phyloP scores from a whole-genome alignment of 192 early-diverging fungal genomes.

The Coemansia sp. region DNA sequence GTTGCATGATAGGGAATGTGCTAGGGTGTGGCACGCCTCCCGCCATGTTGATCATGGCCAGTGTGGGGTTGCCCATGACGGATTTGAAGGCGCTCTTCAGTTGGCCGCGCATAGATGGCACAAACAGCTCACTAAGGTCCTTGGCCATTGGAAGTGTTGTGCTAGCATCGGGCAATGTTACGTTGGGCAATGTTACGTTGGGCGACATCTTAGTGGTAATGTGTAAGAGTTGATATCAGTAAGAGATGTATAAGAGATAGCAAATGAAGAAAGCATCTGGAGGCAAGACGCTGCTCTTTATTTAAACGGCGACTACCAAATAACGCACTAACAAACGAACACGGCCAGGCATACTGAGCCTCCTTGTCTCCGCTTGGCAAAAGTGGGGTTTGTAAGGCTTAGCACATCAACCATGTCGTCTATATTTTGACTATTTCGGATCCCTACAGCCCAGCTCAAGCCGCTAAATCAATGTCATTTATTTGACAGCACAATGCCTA shows the following conservation, averaged over 20 bases:
- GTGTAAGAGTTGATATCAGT: background rate
- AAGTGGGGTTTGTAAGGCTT: slow-evolving; percentile 7
- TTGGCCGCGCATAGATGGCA: slow-evolving; percentile 39
- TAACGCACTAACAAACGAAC: background rate
- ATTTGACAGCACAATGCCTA: slow-evolving; percentile 10
- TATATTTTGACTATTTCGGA: background rate
- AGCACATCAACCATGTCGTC: background rate
- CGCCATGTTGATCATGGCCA: slow-evolving; percentile 66
- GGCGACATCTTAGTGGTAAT: slow-evolving; percentile 14
- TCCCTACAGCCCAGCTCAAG: background rate
- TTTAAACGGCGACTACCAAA: background rate
- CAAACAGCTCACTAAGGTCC: slow-evolving; percentile 42
- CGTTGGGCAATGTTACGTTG: slow-evolving; percentile 18
- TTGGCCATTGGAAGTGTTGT: slow-evolving; percentile 27
- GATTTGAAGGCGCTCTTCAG: slow-evolving; percentile 53
- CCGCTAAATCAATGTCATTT: slow-evolving; percentile 10
- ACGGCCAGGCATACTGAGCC: background rate
- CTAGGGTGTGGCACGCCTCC: slow-evolving; percentile 68
- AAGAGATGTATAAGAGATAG: background rate
- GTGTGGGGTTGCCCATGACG: slow-evolving; percentile 49
- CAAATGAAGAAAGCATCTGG: background rate
- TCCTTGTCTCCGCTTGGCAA: background rate
- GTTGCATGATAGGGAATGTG: slow-evolving; percentile 65
- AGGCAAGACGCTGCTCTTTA: background rate
- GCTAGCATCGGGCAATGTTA: background rate